A percentile compares a stretch with the other conserved stretches of the same genome.
These are phyloP conservation scores for Pleurotus platypus DNA, from an alignment of 768 basidiomycete genomes.

Conservation along the genomic window DNA sequence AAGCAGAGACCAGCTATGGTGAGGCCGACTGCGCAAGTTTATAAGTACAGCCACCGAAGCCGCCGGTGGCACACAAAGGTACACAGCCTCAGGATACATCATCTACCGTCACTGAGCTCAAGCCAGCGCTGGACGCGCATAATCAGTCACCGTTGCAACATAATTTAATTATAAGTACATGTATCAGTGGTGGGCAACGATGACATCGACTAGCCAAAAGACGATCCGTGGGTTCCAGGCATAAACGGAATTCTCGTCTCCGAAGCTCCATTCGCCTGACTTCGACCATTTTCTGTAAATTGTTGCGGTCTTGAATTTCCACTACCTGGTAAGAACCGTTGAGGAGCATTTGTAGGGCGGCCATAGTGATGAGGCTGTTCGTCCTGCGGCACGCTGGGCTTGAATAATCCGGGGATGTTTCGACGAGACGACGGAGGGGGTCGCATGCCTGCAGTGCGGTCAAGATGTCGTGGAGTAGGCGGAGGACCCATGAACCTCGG, in stretches of 20 bases:
- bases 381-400: not conserved
- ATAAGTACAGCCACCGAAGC: no score
- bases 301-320: not conserved
- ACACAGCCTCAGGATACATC: no score
- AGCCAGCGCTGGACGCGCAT: no score
- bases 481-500: constrained; percentile 49
- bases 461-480: constrained; percentile 41
- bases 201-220: not conserved
- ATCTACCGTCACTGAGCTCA: no score
- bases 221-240: constrained; percentile 26
- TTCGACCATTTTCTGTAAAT: constrained; percentile 17
- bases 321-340: constrained; percentile 9
- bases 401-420: not conserved
- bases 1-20: not conserved
- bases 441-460: constrained; percentile 16
- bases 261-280: no score
- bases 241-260: constrained; percentile 9
- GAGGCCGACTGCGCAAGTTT: no score
- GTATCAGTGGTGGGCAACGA: no score
- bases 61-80: no score
- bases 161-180: no score
- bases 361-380: not conserved
- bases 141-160: no score
- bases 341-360: constrained; percentile 3
- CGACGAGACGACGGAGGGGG: not conserved